These are phyloP conservation scores for Hydrangea macrophylla DNA, from an alignment of 148 eudicot genomes.

Conservation along the genomic window DNA sequence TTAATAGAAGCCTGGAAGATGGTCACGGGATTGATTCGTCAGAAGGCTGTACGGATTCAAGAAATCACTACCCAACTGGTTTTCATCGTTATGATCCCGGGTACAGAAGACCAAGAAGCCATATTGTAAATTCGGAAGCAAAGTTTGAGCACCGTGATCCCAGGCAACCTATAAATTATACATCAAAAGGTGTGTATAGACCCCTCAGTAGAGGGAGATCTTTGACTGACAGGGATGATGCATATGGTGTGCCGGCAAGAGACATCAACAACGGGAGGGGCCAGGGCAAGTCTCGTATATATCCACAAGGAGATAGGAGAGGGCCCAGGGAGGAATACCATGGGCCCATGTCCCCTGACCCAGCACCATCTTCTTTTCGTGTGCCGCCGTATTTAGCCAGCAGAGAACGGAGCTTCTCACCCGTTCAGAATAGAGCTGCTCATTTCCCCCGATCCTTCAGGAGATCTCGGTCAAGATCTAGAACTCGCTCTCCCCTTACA, in stretches of 20 bases:
- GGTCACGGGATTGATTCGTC: slow-evolving; percentile 19
- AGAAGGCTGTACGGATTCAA: slow-evolving; percentile 18
- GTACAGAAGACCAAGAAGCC: slow-evolving; percentile 26
- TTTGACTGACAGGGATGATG: too few relatives aligned
- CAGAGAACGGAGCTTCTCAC: slow-evolving; percentile 45
- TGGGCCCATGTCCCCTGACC: slow-evolving; percentile 30
- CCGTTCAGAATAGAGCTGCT: too few relatives aligned
- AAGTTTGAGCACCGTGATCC: slow-evolving; percentile 32
- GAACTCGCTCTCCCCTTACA: too few relatives aligned
- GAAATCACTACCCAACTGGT: slow-evolving; percentile 18
- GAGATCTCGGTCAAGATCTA: too few relatives aligned
- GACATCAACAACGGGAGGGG: slow-evolving; percentile 22
- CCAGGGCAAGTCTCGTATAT: slow-evolving; percentile 36
- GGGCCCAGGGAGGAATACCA: too few relatives aligned
- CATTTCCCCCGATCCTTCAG: too few relatives aligned
- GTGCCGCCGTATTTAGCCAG: slow-evolving; percentile 32
- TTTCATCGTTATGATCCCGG: slow-evolving; percentile 25
- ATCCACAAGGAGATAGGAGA: too few relatives aligned
- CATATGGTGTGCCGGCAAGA: too few relatives aligned
- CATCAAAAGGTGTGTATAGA: slow-evolving; percentile 29
- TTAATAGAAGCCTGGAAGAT: slow-evolving; percentile 25
- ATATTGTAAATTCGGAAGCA: slow-evolving; percentile 21
- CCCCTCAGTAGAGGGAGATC: slow-evolving; percentile 38
- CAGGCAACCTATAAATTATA: slow-evolving; percentile 27
- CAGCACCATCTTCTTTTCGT: slow-evolving; percentile 25